These are phyloP conservation scores for Eurotiales sp. DNA, from an alignment of 2,329 filamentous ascomycete species.

Conservation along the genomic window DNA sequence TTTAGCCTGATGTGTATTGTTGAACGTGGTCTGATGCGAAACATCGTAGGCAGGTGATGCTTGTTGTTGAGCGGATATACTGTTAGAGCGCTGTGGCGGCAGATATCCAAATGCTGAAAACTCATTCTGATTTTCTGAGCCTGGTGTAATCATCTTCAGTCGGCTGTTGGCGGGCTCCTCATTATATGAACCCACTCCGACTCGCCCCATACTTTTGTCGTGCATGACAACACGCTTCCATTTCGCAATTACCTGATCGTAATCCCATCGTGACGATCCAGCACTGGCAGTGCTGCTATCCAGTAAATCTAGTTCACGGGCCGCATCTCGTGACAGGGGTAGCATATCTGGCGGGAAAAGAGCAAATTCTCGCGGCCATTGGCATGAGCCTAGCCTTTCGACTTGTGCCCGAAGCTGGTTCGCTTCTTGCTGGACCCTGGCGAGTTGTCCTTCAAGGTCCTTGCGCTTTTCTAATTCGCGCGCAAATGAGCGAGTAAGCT, in stretches of 20 bases:
- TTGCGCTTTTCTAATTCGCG: conserved; percentile 43
- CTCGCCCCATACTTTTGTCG: conserved; percentile 40
- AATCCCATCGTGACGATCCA: conserved; percentile 43
- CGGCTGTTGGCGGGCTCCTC: conserved; percentile 4
- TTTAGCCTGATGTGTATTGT: conserved; percentile 27
- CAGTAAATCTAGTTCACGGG: conserved; percentile 34
- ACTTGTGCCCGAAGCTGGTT: conserved; percentile 47
- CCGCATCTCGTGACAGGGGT: conserved; percentile 36
- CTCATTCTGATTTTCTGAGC: conserved; percentile 8
- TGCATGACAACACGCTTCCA: conserved; percentile 48
- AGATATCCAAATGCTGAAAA: conserved; percentile 2
- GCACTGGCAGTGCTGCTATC: conserved; percentile 31
- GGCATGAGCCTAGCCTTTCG: conserved; percentile 43
- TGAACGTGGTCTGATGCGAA: conserved; percentile 1
- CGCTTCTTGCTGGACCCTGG: conserved; percentile 45
- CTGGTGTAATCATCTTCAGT: background rate
- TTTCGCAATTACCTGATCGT: conserved; percentile 45
- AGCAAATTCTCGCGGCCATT: conserved; percentile 48
- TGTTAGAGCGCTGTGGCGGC: background rate
- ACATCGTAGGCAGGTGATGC: conserved; percentile 6
- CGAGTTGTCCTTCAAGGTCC: conserved; percentile 40
- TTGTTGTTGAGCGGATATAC: conserved; percentile 2
- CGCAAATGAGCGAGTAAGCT: conserved; percentile 46
- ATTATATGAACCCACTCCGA: conserved; percentile 23
- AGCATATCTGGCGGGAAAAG: conserved; percentile 45